These are phyloP conservation scores for Rosa rugosa DNA, from an alignment of 306 rosid species.

Conservation along the genomic window DNA sequence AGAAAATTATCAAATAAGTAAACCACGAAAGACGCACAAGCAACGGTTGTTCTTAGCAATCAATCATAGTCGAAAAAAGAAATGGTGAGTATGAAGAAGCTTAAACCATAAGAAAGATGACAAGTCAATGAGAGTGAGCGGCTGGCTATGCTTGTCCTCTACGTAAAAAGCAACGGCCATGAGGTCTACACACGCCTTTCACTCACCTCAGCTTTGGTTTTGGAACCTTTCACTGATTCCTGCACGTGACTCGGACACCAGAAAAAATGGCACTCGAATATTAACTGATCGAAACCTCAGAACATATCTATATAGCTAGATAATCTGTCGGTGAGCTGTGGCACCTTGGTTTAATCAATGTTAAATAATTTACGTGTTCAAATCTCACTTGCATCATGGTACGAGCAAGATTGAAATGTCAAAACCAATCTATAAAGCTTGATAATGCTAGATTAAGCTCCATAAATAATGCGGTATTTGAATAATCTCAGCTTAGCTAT, in stretches of 20 bases:
- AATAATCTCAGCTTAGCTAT: neutral
- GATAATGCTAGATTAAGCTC: neutral
- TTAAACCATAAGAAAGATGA: neutral
- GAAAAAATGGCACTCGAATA: neutral
- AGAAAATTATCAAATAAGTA: neutral
- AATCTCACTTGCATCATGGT: too few species aligned
- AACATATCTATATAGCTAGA: neutral
- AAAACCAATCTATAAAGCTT: neutral
- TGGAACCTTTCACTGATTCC: neutral
- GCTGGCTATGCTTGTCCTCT: neutral
- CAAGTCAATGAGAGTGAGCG: neutral
- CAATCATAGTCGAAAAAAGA: neutral
- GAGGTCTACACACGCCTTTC: slow-evolving; percentile 19
- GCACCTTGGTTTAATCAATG: too few species aligned
- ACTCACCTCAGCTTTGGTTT: neutral
- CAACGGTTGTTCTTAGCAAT: neutral
- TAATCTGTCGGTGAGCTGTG: too few species aligned
- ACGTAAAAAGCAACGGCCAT: slow-evolving; percentile 21
- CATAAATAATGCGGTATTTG: neutral
- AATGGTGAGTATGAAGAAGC: neutral
- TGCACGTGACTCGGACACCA: neutral
- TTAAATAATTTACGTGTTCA: too few species aligned
- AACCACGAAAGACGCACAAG: neutral
- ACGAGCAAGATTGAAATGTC: too few species aligned
- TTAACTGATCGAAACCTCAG: slow-evolving; percentile 1